A percentile compares a stretch with the other conserved stretches of the same genome.
phyloP scores from a whole-genome alignment of 1,284 basidiomycete genomes.

The Pholiota adiposa region DNA sequence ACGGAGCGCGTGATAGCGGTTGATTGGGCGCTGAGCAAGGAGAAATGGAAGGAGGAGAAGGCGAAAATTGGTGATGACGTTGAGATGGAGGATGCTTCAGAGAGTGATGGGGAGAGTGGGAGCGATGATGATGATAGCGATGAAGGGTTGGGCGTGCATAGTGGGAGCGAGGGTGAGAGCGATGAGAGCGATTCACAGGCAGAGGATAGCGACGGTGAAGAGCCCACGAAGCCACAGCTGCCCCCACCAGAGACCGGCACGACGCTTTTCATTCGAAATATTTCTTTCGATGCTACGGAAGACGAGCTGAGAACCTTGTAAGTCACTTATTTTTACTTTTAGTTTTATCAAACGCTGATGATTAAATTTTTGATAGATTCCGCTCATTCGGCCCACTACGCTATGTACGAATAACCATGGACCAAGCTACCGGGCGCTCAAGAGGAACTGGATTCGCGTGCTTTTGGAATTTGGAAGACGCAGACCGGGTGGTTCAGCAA shows the following conservation, averaged over 20 bases:
- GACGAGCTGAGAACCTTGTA: conserved; percentile 86
- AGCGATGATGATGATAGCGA: conserved; percentile 25
- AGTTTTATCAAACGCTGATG: too few species aligned
- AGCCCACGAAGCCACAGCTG: conserved; percentile 70
- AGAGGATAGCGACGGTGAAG: conserved; percentile 45
- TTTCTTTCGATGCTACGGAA: conserved; percentile 92
- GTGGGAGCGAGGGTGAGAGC: conserved; percentile 41
- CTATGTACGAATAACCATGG: conserved; percentile 93
- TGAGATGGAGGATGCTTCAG: conserved; percentile 45
- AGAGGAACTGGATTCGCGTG: conserved; percentile 97
- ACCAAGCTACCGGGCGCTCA: conserved; percentile 82
- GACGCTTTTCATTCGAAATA: conserved; percentile 94
- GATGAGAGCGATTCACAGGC: conserved; percentile 35
- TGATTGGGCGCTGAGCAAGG: conserved; percentile 96
- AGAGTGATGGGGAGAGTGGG: conserved; percentile 43
- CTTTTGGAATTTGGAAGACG: conserved; percentile 95
- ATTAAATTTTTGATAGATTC: conserved; percentile 57
- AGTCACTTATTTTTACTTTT: conserved; percentile 35
- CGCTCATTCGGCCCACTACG: conserved; percentile 90
- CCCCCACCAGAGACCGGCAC: conserved; percentile 85
- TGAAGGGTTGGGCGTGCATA: conserved; percentile 24
- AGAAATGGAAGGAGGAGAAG: conserved; percentile 87
- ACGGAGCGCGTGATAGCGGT: conserved; percentile 84
- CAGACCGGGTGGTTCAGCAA: conserved; percentile 84
- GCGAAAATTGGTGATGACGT: conserved; percentile 51